Base-by-base conservation (phyloP, 179 eudicot species). In the Beta macrorhiza region DNA sequence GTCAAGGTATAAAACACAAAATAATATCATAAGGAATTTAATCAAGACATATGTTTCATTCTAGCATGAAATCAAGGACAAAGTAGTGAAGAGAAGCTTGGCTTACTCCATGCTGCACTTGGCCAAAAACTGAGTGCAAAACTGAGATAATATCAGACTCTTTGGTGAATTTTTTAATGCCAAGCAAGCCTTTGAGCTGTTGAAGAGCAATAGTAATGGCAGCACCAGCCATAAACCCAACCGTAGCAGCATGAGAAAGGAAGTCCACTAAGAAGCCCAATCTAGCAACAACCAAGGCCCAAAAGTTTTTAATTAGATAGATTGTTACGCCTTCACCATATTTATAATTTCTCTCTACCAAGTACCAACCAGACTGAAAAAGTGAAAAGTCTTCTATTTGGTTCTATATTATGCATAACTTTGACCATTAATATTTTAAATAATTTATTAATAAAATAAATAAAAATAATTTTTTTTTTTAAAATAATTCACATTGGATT, bases 171-270 rank as follows among this genome's bases (percentile, higher is more conserved):
- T 76, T 70, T 17, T 63, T 55, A 0, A 84, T 84, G 69, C 86
- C 86, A 45, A 84, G 83, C 81, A 84, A 57, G 25, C 86, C 86
- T 80, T 84, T 84, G 0, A 84, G 78, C 81, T 84, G 86, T 37
- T 84, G 86, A 72, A 84, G 86, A 80, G 51, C 81, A 55, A 84
- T 80, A 7, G 81, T 84, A 25, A 84, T 49, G 44, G 86, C 86
- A 8, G 83, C 86, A 14, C 86, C 86, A 42, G 86, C 86, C 86
- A 84, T 84, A 64, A 84, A 84, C 1, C 86, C 86, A 32, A 84
- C 83, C 6, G 86, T 80, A 2, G 86, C 86, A 25, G 86, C 83
- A 72, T 80, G 83, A 1, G 83, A 84, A 4, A 84, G 79, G 64
- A 80, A 80, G 63, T 80, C 86, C n/a, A 84, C 56, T 59, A 84